Conservation (phyloP, 106 monocot genomes). For the Chionographis japonica region DNA sequence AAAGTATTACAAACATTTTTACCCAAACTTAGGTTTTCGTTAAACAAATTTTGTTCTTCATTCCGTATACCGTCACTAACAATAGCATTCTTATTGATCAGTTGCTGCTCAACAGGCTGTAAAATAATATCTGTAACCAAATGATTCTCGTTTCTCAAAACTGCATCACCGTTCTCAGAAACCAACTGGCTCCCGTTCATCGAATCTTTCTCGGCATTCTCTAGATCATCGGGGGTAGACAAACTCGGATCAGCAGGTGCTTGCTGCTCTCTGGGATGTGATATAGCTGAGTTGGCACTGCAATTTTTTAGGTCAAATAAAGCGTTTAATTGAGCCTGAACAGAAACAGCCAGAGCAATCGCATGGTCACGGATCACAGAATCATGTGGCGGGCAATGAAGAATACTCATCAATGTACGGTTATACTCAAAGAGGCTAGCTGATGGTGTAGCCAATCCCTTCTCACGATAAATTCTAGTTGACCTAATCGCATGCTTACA, state of each 20-base stretch:
- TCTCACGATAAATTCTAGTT: constrained; percentile 33
- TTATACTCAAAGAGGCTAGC: constrained; percentile 51
- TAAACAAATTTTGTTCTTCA: neutral
- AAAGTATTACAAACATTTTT: too few relatives aligned
- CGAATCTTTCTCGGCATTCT: constrained; percentile 17
- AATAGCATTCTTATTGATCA: neutral
- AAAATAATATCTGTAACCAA: neutral
- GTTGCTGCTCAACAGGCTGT: neutral
- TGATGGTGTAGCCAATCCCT: constrained; percentile 33
- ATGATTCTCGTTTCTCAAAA: constrained; percentile 1
- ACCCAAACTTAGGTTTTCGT: neutral
- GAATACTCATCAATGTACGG: constrained; percentile 47
- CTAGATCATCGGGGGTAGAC: neutral
- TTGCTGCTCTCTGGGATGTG: constrained; percentile 9
- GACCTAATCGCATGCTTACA: constrained; percentile 81
- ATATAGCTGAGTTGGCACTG: neutral
- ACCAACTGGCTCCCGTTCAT: neutral
- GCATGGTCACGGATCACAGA: constrained; percentile 82
- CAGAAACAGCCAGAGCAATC: constrained; percentile 53
- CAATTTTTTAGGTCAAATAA: constrained; percentile 18
- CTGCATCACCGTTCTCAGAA: constrained; percentile 4
- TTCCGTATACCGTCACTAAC: neutral
- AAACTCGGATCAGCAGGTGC: constrained; percentile 3
- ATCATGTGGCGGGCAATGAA: constrained; percentile 67
- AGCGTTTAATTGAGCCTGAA: constrained; percentile 49